Base-by-base conservation (phyloP, 2,329 filamentous ascomycete genomes). In the Phoma sp. region DNA sequence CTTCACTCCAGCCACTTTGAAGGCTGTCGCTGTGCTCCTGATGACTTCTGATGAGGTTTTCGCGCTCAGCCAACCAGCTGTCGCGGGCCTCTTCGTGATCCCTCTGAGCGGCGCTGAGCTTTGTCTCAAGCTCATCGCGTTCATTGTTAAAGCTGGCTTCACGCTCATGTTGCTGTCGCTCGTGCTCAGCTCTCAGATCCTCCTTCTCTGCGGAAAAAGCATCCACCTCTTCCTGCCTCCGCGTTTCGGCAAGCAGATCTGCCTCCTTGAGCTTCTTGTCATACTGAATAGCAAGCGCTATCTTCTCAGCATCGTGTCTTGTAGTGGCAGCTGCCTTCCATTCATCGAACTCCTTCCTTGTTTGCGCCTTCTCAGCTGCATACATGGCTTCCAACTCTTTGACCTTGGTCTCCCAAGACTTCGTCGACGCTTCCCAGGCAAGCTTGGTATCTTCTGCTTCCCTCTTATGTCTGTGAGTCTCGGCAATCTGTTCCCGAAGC, bases 1-100 rank as follows among this genome's bases (percentile, higher is more conserved):
- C 80, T 67, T 83, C 81, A 42, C 82, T 78, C 57, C 81, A 76
- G 42, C 79, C 80, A 66, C 80, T 81, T 43, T 77, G 77, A 55
- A 84, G 69, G 36, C 76, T 77, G 42, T 81, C 78, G 43, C 79
- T 78, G 59, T 84, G 81, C 57, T 79, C 76, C 46, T 78, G 78
- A 71, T 82, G 76, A 10, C 66, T 63, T 40, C 71, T 73, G 34
- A 64, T 67, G 37, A 78, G 68, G 5, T 57, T 62, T 26, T 74
- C 69, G 7, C 72, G 69, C 48, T 78, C 76, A 51, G 78, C 75
- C 37, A 79, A 75, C 74, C 83, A 83, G 11, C 77, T 76, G 46
- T 78, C 73, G 45, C 77, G 76, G 47, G 77, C 66, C 46, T 79
- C 67, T 54, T 79, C 76, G 53, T 80, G 75, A 46, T 76, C 77